phyloP scores from a whole-genome alignment of 2,329 filamentous ascomycete genomes.

The Cladosporium halotolerans region DNA sequence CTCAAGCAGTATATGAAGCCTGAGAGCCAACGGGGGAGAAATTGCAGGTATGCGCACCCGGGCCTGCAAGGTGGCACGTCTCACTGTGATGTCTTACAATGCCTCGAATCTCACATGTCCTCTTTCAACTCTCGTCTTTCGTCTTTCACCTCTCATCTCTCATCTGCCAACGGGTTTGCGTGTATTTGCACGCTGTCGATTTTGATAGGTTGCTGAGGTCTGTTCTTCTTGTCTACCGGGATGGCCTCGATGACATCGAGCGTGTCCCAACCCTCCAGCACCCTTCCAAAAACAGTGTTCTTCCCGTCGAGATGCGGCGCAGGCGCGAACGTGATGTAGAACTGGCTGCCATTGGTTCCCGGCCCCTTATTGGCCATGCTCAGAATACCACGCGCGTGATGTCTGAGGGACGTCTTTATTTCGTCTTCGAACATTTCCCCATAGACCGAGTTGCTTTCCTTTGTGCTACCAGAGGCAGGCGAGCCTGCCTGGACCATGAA shows the following conservation, averaged over 20 bases:
- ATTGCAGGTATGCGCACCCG: no score
- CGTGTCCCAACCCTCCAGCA: constrained; percentile 55
- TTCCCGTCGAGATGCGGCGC: constrained; percentile 76
- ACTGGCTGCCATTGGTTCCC: constrained; percentile 87
- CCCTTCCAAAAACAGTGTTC: constrained; percentile 76
- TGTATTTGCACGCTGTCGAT: constrained; percentile 69
- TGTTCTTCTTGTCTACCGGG: constrained; percentile 70
- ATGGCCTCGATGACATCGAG: constrained; percentile 65
- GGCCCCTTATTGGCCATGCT: constrained; percentile 96
- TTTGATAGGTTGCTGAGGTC: constrained; percentile 59
- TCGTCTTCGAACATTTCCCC: constrained; percentile 69
- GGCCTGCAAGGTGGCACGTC: no score
- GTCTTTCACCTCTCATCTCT: constrained; percentile 21
- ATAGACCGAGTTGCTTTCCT: constrained; percentile 60
- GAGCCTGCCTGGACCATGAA: constrained; percentile 78
- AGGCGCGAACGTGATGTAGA: constrained; percentile 72
- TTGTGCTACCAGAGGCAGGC: constrained; percentile 37
- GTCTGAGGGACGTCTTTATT: constrained; percentile 68
- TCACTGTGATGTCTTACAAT: no score
- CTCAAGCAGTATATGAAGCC: no score
- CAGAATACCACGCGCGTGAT: constrained; percentile 84
- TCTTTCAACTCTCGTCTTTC: constrained; percentile 22
- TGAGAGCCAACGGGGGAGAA: no score
- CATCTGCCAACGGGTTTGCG: constrained; percentile 66
- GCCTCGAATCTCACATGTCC: neutral